Conservation (phyloP, 1,284 basidiomycete species). For the Melampsora americana region DNA sequence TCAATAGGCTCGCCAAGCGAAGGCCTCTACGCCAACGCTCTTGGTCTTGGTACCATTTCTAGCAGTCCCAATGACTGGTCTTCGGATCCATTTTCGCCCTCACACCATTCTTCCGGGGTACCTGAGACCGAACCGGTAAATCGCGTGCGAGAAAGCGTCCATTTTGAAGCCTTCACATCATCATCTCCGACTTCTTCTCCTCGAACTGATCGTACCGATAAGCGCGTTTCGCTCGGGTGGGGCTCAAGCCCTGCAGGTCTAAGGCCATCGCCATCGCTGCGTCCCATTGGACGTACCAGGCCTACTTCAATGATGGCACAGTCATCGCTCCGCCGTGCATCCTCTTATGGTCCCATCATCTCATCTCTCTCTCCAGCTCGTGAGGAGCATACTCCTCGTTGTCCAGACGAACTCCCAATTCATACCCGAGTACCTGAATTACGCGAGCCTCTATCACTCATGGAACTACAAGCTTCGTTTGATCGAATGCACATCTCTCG, state of each 20-base stretch:
- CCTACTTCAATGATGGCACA: background rate
- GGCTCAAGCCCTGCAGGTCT: background rate
- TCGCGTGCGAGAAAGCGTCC: no score
- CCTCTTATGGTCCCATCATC: constrained; percentile 2
- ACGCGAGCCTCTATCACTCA: constrained; percentile 20
- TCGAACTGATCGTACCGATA: background rate
- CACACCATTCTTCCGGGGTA: background rate
- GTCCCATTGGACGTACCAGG: background rate
- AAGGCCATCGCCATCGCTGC: background rate
- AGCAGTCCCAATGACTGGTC: background rate
- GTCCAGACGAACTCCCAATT: background rate
- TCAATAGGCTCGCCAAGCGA: background rate
- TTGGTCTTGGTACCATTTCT: background rate
- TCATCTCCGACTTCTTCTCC: background rate
- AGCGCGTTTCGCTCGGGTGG: background rate
- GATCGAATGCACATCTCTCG: constrained; percentile 30
- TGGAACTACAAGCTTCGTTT: constrained; percentile 11
- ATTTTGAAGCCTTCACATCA: no score
- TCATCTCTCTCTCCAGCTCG: background rate
- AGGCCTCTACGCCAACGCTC: background rate
- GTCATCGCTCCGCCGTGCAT: background rate
- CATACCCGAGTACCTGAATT: background rate
- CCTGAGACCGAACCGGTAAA: background rate
- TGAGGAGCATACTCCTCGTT: background rate
- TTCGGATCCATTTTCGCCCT: background rate